phyloP scores from a whole-genome alignment of 257 asterid genomes.

The Buddleja alternifolia region DNA sequence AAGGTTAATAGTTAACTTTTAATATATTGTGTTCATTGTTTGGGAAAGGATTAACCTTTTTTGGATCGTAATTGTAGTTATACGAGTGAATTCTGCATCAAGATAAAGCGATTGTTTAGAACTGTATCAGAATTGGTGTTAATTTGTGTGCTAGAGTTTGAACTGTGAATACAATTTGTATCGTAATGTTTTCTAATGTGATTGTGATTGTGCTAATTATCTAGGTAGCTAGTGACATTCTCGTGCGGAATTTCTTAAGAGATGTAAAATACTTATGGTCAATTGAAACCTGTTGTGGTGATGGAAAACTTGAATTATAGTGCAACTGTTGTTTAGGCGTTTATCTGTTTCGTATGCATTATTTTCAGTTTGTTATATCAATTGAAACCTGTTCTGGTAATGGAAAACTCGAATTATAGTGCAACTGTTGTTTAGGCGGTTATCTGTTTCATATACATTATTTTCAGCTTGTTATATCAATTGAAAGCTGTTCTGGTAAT shows the following conservation, averaged over 20 bases:
- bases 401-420: too few species aligned
- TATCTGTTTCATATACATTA: too few species aligned
- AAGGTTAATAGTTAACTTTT: background rate
- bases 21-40: slow-evolving; percentile 1
- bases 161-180: background rate
- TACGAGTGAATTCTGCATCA: slow-evolving; percentile 3
- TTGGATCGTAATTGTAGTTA: slow-evolving; percentile 10
- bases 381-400: too few species aligned
- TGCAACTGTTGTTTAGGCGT: background rate
- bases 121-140: background rate
- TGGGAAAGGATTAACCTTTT: slow-evolving; percentile 1
- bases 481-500: background rate
- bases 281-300: background rate
- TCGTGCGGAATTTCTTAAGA: background rate
- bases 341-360: background rate
- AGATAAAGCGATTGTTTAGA: background rate
- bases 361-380: too few species aligned
- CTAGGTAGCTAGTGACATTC: background rate
- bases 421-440: too few species aligned
- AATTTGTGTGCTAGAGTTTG: background rate
- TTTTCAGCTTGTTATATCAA: too few species aligned
- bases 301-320: too few species aligned
- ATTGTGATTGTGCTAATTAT: background rate
- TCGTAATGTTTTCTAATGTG: background rate
- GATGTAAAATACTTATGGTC: background rate